Evolutionary conservation across 2,329 filamentous ascomycete genomes (phyloP).

Genomic region (Aspergillus uvarum): DNA sequence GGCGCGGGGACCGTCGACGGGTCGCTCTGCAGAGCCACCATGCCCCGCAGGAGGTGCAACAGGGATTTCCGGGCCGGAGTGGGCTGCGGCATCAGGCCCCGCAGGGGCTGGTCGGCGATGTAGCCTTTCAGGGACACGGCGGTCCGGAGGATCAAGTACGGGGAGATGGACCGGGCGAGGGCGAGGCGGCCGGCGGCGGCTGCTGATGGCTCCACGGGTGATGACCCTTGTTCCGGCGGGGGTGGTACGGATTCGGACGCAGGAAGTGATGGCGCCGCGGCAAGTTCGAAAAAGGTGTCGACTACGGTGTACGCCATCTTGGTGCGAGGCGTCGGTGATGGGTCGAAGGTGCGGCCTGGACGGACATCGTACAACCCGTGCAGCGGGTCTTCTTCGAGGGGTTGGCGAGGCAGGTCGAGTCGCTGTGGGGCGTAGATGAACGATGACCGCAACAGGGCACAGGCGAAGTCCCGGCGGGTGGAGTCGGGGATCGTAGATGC

Average conservation of each 20-base stretch:
- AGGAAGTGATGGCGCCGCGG: conserved; percentile 50
- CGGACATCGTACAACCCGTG: conserved; percentile 63
- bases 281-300: conserved; percentile 72
- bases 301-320: conserved; percentile 79
- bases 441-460: conserved; percentile 76
- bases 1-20: conserved; percentile 64
- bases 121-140: conserved; percentile 80
- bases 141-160: conserved; percentile 78
- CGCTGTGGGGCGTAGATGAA: conserved; percentile 72
- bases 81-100: conserved; percentile 86
- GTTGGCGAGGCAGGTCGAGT: conserved; percentile 54
- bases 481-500: conserved; percentile 63
- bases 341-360: conserved; percentile 69
- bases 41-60: conserved; percentile 64
- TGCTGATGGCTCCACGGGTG: conserved; percentile 26
- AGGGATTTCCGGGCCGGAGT: conserved; percentile 77
- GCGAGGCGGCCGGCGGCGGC: conserved; percentile 47
- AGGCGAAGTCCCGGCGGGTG: conserved; percentile 68
- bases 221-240: conserved; percentile 12
- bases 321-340: conserved; percentile 62
- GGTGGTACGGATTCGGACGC: neutral
- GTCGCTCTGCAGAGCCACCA: conserved; percentile 69
- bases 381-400: conserved; percentile 54
- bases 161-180: conserved; percentile 73
- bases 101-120: conserved; percentile 84